Base-by-base conservation (phyloP, 768 basidiomycete genomes). In the Naganishia antarctica region DNA sequence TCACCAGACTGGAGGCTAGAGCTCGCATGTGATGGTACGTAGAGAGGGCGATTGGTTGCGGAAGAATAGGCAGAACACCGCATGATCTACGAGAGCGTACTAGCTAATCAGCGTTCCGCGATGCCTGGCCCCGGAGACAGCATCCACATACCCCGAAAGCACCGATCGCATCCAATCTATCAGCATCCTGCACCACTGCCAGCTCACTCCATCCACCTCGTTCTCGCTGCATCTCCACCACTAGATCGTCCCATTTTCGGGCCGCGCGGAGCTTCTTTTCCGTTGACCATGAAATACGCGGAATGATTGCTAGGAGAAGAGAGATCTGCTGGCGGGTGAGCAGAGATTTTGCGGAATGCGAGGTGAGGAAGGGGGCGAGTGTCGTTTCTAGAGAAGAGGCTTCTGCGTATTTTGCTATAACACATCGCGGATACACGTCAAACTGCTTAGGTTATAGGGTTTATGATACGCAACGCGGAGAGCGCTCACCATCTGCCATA, bases 271-370 rank as follows among this genome's bases (percentile, higher is more conserved):
- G 79, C 66, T 81, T 84, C 74, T 85, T 87, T 76, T 93, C 91
- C 2, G 86, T 91, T 45, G 83, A 86, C 88, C 89, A 93, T 0
- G 88, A 90, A 3, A 91, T 86, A 66, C 86, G 87, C 32, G 89
- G 86, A 29, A 92, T 80, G 65, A 93, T 84, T 1, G 51, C 40
- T 13, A 68, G 51, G 32, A 76, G 70, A 7, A 64, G 31, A 11
- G 48, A 28, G 8, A 50, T 29, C 51, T 70, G 68, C 11, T 34
- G 13, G 5, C 49, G 43, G 7, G 60, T 60, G 9, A 73, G 63
- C 12, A 23, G 60, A 23, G 49, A 25, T 7, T 66, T 41, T 18
- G 70, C 63, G 0, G 44, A 31, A 15, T 41, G 45, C 11, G 41
- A 18, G 2, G 26, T 23, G 44, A 71, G 51, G 47, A 72, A 67